Evolutionary conservation across 331 rosid genomes (phyloP).

Genomic region (Phaseolus coccineus): DNA sequence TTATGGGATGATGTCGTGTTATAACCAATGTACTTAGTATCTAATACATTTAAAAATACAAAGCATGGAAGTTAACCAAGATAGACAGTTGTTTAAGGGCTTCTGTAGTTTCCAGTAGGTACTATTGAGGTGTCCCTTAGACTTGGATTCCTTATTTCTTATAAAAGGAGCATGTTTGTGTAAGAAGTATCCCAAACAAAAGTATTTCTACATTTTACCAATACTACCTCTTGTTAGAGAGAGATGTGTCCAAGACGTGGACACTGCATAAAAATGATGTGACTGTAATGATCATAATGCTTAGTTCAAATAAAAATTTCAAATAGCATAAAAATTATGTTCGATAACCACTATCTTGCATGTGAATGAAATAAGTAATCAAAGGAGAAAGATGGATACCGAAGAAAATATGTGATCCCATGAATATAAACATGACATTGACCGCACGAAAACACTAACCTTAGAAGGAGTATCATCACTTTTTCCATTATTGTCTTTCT

Average conservation of each 20-base stretch:
- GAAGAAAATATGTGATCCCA: background rate
- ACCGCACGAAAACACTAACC: conserved; percentile 55
- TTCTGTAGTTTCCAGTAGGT: background rate
- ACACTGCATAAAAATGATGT: background rate
- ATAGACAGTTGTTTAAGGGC: background rate
- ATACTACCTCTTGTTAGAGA: background rate
- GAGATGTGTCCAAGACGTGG: background rate
- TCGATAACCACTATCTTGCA: background rate
- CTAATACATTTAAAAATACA: too few relatives aligned
- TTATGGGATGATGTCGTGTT: too few relatives aligned
- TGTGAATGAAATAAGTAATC: background rate
- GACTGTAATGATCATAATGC: background rate
- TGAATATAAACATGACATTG: background rate
- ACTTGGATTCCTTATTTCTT: too few relatives aligned
- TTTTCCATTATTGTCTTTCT: conserved; percentile 67
- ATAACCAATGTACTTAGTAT: too few relatives aligned
- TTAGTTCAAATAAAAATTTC: conserved; percentile 1
- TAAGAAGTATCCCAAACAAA: background rate
- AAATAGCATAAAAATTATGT: background rate
- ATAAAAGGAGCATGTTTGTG: background rate
- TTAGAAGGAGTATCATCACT: conserved; percentile 68
- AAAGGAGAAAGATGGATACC: background rate
- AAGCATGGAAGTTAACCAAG: too few relatives aligned
- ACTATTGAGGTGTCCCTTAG: too few relatives aligned
- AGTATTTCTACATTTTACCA: too few relatives aligned